Base-by-base conservation (phyloP, 2,329 filamentous ascomycete genomes). In the Aspergillus sp. region DNA sequence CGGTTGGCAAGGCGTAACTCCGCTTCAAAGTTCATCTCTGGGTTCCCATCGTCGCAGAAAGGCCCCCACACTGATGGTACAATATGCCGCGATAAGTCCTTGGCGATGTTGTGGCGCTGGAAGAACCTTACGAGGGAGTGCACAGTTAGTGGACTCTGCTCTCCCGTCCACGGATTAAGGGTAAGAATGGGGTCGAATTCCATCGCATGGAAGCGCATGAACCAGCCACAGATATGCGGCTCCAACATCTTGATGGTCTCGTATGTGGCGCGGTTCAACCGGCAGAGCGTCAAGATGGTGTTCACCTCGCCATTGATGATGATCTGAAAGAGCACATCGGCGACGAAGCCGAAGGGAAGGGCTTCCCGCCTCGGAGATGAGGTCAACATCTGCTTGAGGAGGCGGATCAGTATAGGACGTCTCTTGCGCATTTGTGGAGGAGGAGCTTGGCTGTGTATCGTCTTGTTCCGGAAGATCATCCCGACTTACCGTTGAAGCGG, bases 181-280 rank as follows among this genome's bases (percentile, higher is more conserved):
- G 78, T 73, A 64, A 88, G 86, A 13, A 87, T 82, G 8, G 76
- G 75, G 62, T 86, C 80, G 65, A 88, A 88, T 8, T 83, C 83
- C 25, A 81, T 83, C 57, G 87, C 87, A 65, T 83, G 78, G n/a
- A 59, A 54, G 17, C 68, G 70, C 61, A 71, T 66, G 50, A 71
- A 72, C 58, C 65, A 68, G n/a, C 56, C 60, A 42, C 70, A 72
- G 30, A 72, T 68, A 30, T 71, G 64, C 19, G 64, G 62, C 47
- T 72, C 70, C 25, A 71, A 62, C 7, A 63, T 44, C 54, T 66
- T 68, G 54, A 71, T 69, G 3, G 64, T 65, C 30, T 70, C 66
- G 49, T 70, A 69, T 23, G 70, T 71, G 8, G 64, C 63, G 50
- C 63, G 68, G 60, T 72, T 72, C 15, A 72, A 36, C 17, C 64